Conservation (phyloP, 768 basidiomycete genomes). For the Mycena capillaripes region DNA sequence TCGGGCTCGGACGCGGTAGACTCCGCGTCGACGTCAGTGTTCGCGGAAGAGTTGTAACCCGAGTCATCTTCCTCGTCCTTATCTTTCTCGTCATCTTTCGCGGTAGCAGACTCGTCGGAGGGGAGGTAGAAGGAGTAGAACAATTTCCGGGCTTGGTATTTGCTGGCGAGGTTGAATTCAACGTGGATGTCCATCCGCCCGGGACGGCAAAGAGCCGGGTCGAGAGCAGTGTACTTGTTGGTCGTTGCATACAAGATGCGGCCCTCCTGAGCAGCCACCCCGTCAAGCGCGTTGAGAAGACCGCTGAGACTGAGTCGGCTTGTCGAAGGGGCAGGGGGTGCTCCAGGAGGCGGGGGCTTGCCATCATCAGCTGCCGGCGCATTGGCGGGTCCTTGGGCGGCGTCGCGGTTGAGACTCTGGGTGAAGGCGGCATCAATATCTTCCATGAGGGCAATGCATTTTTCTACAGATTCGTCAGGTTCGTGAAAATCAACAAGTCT, state of each 20-base stretch:
- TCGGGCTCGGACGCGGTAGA: slow-evolving; percentile 23
- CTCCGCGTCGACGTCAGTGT: slow-evolving; percentile 42
- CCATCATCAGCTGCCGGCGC: slow-evolving; percentile 32
- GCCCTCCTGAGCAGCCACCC: slow-evolving; percentile 86
- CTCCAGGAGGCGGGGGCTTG: slow-evolving; percentile 27
- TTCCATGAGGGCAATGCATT: slow-evolving; percentile 85
- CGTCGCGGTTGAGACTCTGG: slow-evolving; percentile 57
- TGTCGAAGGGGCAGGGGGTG: slow-evolving; percentile 36
- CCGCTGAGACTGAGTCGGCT: slow-evolving; percentile 76
- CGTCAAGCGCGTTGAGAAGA: slow-evolving; percentile 84
- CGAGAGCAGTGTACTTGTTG: slow-evolving; percentile 78
- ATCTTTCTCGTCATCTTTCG: slow-evolving; percentile 40
- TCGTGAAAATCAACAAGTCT: slow-evolving; percentile 5
- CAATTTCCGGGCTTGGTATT: slow-evolving; percentile 74
- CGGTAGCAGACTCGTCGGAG: slow-evolving; percentile 43
- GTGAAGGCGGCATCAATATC: slow-evolving; percentile 87
- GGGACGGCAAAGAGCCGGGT: slow-evolving; percentile 81
- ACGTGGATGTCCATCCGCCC: slow-evolving; percentile 87
- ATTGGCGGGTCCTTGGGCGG: slow-evolving; percentile 23
- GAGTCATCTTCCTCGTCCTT: slow-evolving; percentile 37
- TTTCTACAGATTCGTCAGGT: slow-evolving; percentile 46
- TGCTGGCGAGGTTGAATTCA: slow-evolving; percentile 82
- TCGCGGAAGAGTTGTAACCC: slow-evolving; percentile 41
- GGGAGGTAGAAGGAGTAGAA: slow-evolving; percentile 80
- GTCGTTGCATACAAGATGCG: slow-evolving; percentile 86